These are phyloP conservation scores for Fusarium algeriense DNA, from an alignment of 2,329 filamentous ascomycete genomes.

Conservation along the genomic window DNA sequence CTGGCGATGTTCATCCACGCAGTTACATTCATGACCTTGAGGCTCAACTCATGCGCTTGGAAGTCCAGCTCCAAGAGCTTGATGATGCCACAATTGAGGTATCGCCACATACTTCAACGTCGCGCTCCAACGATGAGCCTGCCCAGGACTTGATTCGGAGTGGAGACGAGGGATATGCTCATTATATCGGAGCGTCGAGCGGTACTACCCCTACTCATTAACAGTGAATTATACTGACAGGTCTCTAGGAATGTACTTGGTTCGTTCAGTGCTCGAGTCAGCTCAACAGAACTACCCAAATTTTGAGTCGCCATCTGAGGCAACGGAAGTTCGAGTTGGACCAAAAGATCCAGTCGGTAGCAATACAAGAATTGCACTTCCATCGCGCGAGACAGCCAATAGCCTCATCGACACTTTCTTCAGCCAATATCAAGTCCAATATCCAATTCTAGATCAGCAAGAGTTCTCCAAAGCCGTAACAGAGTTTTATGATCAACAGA, in stretches of 20 bases:
- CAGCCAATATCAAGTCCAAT: conserved; percentile 16
- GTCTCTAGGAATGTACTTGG: conserved; percentile 10
- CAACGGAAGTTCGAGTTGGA: background rate
- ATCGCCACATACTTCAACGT: background rate
- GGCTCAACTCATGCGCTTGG: background rate
- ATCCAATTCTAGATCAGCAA: conserved; percentile 9
- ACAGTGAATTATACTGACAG: fast-evolving
- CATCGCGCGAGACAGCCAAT: conserved; percentile 2
- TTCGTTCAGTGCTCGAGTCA: conserved; percentile 17
- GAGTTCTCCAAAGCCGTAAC: background rate
- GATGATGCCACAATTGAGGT: background rate
- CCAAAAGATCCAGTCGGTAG: background rate
- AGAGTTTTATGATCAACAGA: background rate
- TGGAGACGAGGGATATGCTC: background rate
- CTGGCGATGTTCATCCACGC: background rate
- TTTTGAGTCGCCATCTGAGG: conserved; percentile 1
- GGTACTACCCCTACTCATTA: background rate
- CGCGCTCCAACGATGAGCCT: background rate
- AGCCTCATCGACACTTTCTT: conserved; percentile 9
- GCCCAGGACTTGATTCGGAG: background rate
- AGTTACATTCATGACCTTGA: conserved; percentile 15
- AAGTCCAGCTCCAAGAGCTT: background rate
- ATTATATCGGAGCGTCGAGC: conserved; percentile 7
- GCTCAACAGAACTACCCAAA: conserved; percentile 17
- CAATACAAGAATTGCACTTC: background rate